Conservation (phyloP, 768 basidiomycete genomes). For the Termitomyces titanicus region DNA sequence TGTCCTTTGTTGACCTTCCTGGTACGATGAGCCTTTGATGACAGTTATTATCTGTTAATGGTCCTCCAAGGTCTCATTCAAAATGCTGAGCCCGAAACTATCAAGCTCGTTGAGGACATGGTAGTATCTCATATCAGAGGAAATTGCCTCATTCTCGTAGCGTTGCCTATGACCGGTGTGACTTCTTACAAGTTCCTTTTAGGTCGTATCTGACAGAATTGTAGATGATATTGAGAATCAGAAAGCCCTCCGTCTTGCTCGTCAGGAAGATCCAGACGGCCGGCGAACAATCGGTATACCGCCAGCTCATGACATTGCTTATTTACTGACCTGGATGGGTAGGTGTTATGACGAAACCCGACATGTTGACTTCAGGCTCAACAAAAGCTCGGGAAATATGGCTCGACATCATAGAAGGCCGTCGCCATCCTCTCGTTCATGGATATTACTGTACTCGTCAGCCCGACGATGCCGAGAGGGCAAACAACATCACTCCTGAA, state of each 20-base stretch:
- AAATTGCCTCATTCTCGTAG: slow-evolving; percentile 51
- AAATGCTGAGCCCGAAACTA: slow-evolving; percentile 39
- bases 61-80: slow-evolving; percentile 40
- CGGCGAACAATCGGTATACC: slow-evolving; percentile 46
- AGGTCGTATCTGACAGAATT: background rate
- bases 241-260: slow-evolving; percentile 46
- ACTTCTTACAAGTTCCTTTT: background rate
- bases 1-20: slow-evolving; percentile 38
- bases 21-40: slow-evolving; percentile 18
- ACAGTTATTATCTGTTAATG: background rate
- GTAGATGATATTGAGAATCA: slow-evolving; percentile 60
- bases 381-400: slow-evolving; percentile 33
- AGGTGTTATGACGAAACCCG: slow-evolving; percentile 58
- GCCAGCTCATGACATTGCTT: no score
- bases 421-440: slow-evolving; percentile 32
- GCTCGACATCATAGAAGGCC: slow-evolving; percentile 40
- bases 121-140: slow-evolving; percentile 46
- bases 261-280: slow-evolving; percentile 41
- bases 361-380: slow-evolving; percentile 37
- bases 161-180: slow-evolving; percentile 51
- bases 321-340: background rate
- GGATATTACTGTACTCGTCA: slow-evolving; percentile 44
- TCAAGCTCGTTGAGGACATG: slow-evolving; percentile 44
- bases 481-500: slow-evolving; percentile 21
- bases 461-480: slow-evolving; percentile 34